Evolutionary conservation across 768 basidiomycete genomes (phyloP).

Genomic region (Lentinus tigrinus): DNA sequence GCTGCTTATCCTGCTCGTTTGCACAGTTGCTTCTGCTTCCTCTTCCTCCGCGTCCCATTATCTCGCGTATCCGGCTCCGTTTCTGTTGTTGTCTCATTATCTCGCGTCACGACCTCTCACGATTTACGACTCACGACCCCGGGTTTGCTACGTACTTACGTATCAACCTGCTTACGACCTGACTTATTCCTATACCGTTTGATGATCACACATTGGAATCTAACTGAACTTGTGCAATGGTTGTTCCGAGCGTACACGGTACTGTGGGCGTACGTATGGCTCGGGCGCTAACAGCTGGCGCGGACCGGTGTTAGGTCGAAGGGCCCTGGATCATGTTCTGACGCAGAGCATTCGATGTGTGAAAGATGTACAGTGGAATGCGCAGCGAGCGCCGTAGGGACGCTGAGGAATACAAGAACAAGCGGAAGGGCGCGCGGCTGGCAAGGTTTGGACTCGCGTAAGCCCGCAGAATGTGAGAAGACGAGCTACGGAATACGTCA

Average conservation of each 20-base stretch:
- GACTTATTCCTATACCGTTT: constrained; percentile 26
- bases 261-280: neutral
- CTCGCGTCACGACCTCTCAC: constrained; percentile 25
- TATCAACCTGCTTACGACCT: constrained; percentile 19
- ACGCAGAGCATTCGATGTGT: neutral
- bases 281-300: neutral
- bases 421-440: neutral
- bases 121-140: constrained; percentile 25
- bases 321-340: constrained; percentile 1
- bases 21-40: constrained; percentile 10
- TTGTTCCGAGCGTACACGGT: neutral
- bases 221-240: constrained; percentile 1
- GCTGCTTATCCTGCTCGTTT: neutral
- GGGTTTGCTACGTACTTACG: constrained; percentile 15
- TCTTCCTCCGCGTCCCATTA: constrained; percentile 13
- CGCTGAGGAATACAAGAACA: neutral
- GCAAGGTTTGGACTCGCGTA: constrained; percentile 7
- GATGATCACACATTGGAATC: constrained; percentile 14
- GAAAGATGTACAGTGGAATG: neutral
- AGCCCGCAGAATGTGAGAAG: constrained; percentile 7
- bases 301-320: neutral
- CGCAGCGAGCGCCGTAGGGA: neutral
- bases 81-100: constrained; percentile 12
- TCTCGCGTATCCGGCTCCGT: constrained; percentile 13
- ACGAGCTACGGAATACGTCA: constrained; percentile 7